phyloP scores from a whole-genome alignment of 2,329 filamentous ascomycete genomes.

The Diaporthe citrichinensis region DNA sequence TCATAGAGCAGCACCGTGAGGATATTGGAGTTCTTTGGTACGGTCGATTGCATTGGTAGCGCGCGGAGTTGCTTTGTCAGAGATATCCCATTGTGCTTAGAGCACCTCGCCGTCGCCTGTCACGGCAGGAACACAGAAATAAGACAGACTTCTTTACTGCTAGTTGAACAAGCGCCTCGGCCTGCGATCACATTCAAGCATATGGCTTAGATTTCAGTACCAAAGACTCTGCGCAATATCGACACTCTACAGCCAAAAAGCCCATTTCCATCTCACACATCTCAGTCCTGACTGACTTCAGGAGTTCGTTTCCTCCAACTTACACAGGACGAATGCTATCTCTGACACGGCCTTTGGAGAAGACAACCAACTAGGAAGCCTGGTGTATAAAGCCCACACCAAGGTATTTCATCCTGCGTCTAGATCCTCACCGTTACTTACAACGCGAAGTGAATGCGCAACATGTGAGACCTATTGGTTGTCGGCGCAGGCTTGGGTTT shows the following conservation, averaged over 20 bases:
- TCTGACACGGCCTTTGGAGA: no score
- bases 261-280: no score
- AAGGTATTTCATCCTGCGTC: not conserved
- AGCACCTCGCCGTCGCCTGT: not conserved
- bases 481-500: not conserved
- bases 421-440: not conserved
- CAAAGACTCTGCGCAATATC: not conserved
- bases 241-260: not conserved
- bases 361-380: not conserved
- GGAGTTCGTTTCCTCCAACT: no score
- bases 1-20: slow-evolving; percentile 3
- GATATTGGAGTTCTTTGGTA: slow-evolving; percentile 16
- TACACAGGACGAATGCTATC: no score
- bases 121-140: not conserved
- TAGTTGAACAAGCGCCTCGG: no score
- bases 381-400: not conserved
- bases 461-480: not conserved
- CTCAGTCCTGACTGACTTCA: not conserved
- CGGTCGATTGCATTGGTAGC: slow-evolving; percentile 3
- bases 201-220: not conserved
- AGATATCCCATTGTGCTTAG: slow-evolving; percentile 19
- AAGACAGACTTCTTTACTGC: not conserved
- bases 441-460: not conserved
- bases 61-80: not conserved
- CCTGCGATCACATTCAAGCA: not conserved